Percentiles rank a stretch among this genome's conserved stretches.
phyloP scores from a whole-genome alignment of 768 basidiomycete genomes.

The Lanmaoa pseudosensibilis region DNA sequence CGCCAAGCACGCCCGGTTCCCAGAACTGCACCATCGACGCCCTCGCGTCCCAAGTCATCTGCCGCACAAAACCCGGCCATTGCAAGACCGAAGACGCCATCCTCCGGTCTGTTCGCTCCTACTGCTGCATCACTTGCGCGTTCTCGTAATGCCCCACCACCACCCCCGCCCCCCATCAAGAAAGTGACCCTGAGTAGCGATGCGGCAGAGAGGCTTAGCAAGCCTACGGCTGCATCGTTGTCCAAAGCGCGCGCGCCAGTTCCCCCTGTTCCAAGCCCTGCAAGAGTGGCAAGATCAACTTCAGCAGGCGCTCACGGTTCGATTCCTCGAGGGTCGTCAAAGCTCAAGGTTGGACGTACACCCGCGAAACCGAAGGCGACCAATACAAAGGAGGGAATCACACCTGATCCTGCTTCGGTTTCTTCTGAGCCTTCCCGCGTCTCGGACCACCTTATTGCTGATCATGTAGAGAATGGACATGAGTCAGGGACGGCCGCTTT shows the following conservation, averaged over 20 bases:
- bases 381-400: conserved; percentile 20
- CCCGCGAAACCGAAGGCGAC: conserved; percentile 27
- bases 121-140: conserved; percentile 81
- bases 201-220: conserved; percentile 66
- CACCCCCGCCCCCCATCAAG: conserved; percentile 49
- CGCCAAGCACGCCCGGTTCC: conserved; percentile 27
- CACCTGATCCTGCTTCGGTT: conserved; percentile 21
- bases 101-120: conserved; percentile 72
- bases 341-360: conserved; percentile 26
- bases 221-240: conserved; percentile 79
- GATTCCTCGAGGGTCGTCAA: conserved; percentile 31
- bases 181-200: conserved; percentile 55
- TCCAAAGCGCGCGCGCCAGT: conserved; percentile 53
- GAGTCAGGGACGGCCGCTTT: conserved; percentile 15
- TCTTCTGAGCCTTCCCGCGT: conserved; percentile 25
- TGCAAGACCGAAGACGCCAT: conserved; percentile 58
- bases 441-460: conserved; percentile 19
- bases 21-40: conserved; percentile 33
- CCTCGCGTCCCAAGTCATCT: conserved; percentile 40
- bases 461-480: conserved; percentile 29
- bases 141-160: conserved; percentile 53
- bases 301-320: conserved; percentile 29
- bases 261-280: conserved; percentile 16
- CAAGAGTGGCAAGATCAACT: conserved; percentile 31
- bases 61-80: conserved; percentile 16